Percentiles rank a stretch among this genome's conserved stretches.
Evolutionary conservation across 208 protist species (phyloP).

Genomic region (Acanthamoeba triangularis): DNA sequence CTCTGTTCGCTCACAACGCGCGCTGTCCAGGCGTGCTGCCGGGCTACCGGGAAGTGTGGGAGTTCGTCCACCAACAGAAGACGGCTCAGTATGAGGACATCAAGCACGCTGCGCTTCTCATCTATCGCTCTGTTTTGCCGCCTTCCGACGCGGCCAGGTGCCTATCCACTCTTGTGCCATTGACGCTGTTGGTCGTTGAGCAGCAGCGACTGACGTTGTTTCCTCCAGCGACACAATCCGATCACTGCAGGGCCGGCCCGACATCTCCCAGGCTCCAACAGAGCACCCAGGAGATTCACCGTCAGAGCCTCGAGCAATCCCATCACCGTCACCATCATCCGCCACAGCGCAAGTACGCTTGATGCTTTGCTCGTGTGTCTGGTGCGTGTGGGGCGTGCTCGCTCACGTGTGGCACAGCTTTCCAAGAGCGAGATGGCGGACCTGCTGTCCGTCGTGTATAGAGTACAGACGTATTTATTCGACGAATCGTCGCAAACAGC

Average conservation of each 20-base stretch:
- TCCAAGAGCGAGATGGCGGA: slow-evolving; percentile 33
- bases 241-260: not conserved
- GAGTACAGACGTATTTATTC: slow-evolving; percentile 44
- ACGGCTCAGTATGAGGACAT: slow-evolving; percentile 42
- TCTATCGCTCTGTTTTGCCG: slow-evolving; percentile 31
- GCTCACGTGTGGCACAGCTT: not conserved
- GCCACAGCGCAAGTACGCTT: not conserved
- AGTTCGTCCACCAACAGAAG: slow-evolving; percentile 62
- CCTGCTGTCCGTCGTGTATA: slow-evolving; percentile 27
- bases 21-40: not conserved
- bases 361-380: not conserved
- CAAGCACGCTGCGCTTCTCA: slow-evolving; percentile 36
- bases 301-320: not conserved
- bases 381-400: not conserved
- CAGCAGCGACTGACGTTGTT: not conserved
- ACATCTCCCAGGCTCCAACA: not conserved
- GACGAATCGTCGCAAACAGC: not conserved
- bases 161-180: not conserved
- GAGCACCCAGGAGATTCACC: not conserved
- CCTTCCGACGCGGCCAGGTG: not conserved
- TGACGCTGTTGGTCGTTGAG: not conserved
- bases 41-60: slow-evolving; percentile 50
- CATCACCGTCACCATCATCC: not conserved
- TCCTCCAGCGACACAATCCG: not conserved
- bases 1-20: too few species aligned